phyloP scores from a whole-genome alignment of 1,139 yeast genomes.

The Candida sanyaensis region DNA sequence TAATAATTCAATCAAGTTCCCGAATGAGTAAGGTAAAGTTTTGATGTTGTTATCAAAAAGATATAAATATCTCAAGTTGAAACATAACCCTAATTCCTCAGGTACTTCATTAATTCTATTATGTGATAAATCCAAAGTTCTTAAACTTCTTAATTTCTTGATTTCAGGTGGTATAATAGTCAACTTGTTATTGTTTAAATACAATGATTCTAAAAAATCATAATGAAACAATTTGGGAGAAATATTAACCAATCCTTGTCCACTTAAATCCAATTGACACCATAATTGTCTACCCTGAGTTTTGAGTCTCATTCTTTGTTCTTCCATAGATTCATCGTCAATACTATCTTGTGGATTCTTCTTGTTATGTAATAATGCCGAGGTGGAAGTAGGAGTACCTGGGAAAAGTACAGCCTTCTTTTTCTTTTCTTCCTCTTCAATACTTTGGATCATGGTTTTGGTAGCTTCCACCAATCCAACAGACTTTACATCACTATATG shows the following conservation, averaged over 20 bases:
- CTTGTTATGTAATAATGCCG: constrained; percentile 61
- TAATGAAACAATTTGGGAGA: constrained; percentile 79
- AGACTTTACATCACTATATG: constrained; percentile 43
- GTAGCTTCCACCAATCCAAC: constrained; percentile 59
- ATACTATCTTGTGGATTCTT: constrained; percentile 57
- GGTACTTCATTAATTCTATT: constrained; percentile 76
- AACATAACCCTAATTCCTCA: constrained; percentile 78
- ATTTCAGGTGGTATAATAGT: constrained; percentile 69
- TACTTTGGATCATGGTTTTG: constrained; percentile 45
- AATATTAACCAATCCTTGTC: constrained; percentile 76
- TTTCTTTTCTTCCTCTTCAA: constrained; percentile 33
- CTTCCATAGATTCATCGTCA: constrained; percentile 78
- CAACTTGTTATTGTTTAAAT: constrained; percentile 83
- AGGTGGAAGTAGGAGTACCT: constrained; percentile 31
- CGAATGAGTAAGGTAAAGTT: constrained; percentile 80
- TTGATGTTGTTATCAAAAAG: constrained; percentile 83
- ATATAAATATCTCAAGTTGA: constrained; percentile 76
- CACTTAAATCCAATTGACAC: constrained; percentile 92
- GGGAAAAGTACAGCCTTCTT: constrained; percentile 12
- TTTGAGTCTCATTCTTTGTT: constrained; percentile 69
- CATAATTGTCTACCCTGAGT: constrained; percentile 80
- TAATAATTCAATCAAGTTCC: constrained; percentile 80
- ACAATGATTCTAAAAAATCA: constrained; percentile 82
- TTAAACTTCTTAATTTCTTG: constrained; percentile 66
- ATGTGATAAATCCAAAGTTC: constrained; percentile 83